These are phyloP conservation scores for Metschnikowia peoriensis DNA, from an alignment of 805 yeast genomes.

Conservation along the genomic window DNA sequence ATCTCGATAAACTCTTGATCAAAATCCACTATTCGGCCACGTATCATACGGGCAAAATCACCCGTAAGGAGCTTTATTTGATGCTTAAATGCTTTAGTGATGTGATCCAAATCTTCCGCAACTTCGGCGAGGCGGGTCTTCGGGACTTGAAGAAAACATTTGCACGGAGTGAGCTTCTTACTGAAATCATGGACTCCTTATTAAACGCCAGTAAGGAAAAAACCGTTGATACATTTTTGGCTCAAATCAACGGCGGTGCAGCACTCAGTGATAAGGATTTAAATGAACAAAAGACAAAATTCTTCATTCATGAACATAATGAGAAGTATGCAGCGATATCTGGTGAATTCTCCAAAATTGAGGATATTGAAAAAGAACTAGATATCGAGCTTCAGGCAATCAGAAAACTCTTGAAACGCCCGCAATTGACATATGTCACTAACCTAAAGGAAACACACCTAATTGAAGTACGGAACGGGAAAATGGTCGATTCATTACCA, in stretches of 20 bases:
- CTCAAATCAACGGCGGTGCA: constrained; percentile 50
- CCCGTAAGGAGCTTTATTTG: constrained; percentile 57
- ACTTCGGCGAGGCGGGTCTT: constrained; percentile 13
- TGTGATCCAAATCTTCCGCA: constrained; percentile 25
- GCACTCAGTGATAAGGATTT: constrained; percentile 50
- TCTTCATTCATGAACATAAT: constrained; percentile 36
- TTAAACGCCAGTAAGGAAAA: constrained; percentile 29
- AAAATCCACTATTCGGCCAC: constrained; percentile 56
- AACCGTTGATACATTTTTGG: constrained; percentile 34
- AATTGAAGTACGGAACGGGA: constrained; percentile 66
- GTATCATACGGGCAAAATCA: constrained; percentile 35
- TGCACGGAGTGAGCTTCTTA: constrained; percentile 31
- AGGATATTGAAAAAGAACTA: constrained; percentile 45
- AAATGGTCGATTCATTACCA: constrained; percentile 59
- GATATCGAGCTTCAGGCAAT: constrained; percentile 51
- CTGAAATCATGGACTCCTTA: constrained; percentile 37
- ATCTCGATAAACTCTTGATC: constrained; percentile 56
- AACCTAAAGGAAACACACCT: constrained; percentile 67
- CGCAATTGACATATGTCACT: constrained; percentile 53
- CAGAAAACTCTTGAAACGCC: constrained; percentile 48
- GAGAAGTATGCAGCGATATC: constrained; percentile 40
- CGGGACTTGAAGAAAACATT: constrained; percentile 23
- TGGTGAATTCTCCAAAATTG: constrained; percentile 36
- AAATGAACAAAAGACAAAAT: constrained; percentile 44
- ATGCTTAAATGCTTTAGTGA: constrained; percentile 48